Base-by-base conservation (phyloP, 345 rosid species). In the Eucalyptus leucophloia region DNA sequence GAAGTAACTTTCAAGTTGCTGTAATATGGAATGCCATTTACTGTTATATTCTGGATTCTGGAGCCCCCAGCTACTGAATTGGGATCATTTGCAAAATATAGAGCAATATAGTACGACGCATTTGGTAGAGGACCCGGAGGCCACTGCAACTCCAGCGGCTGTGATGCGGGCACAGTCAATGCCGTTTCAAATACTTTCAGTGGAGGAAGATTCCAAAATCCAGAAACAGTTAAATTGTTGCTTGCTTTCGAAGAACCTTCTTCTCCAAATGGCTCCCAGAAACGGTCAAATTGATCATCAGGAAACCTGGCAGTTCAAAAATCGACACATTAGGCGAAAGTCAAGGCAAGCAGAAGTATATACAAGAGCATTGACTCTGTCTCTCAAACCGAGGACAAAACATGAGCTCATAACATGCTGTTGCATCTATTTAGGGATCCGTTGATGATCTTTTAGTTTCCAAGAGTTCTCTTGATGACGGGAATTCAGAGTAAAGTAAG, bases 201-300 rank as follows among this genome's bases (percentile, higher is more conserved):
- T 49, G 99, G 98, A 12, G 99, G 99, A 8, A 93, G 93, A 91
- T 98, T 98, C 99, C 99, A 98, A 90, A 98, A 95, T 89, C 98
- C 97, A 42, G 96, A 93, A 92, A 96, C 94, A 18, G 95, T 92
- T 9, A 94, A 86, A 34, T 91, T 94, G 49, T 89, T 93, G 93
- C 91, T 91, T 12, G 97, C 91, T 45, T 85, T 54, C 12, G 91
- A 89, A 47, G 90, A 56, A 67, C 80, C 87, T 32, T 87, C 89
- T 54, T 89, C 89, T 49, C 91, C 69, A 49, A 92, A 95, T 51
- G 97, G 96, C 92, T 93, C 96, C 99, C 99, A 98, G 81, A 91
- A 90, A 88, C 99, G 95, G 92, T 96, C 96, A 87, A 93, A 97
- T 86, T 72, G 92, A 92, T 98, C 99, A 91, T 97, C 97, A 44